A percentile compares a stretch with the other conserved stretches of the same genome.
Conservation (phyloP, 2,329 filamentous ascomycete genomes). For the Arthroderma sp. region DNA sequence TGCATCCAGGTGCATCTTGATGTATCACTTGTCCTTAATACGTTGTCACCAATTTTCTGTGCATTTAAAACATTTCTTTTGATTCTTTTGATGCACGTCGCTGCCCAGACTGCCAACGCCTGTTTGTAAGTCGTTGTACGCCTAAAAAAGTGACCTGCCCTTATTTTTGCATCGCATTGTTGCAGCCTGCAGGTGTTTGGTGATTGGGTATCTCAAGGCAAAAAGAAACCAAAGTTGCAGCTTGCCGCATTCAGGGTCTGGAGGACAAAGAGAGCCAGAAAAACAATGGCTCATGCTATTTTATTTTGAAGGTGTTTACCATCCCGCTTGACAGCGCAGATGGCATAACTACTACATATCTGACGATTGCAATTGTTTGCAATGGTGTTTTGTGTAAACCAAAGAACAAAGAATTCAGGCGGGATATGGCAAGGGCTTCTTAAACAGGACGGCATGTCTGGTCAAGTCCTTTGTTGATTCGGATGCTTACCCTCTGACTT, state of each 20-base stretch:
- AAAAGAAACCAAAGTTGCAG: slow-evolving; percentile 14
- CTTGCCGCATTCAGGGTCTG: slow-evolving; percentile 18
- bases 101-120: too few species aligned
- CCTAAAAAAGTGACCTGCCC: slow-evolving; percentile 5
- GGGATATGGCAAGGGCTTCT: slow-evolving; percentile 5
- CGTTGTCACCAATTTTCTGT: too few species aligned
- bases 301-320: neutral
- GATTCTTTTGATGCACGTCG: too few species aligned
- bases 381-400: slow-evolving; percentile 5
- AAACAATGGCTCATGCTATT: slow-evolving; percentile 14
- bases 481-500: slow-evolving; percentile 1
- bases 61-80: too few species aligned
- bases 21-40: too few species aligned
- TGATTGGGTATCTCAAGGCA: slow-evolving; percentile 15
- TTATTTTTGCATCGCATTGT: slow-evolving; percentile 20
- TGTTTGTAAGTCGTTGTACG: slow-evolving; percentile 15
- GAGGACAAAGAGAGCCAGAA: slow-evolving; percentile 22
- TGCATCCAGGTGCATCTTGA: too few species aligned
- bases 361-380: slow-evolving; percentile 13
- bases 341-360: slow-evolving; percentile 2
- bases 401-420: slow-evolving; percentile 11
- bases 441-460: slow-evolving; percentile 14
- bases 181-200: slow-evolving; percentile 15
- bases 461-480: slow-evolving; percentile 5
- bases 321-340: neutral